Conservation (phyloP, 768 basidiomycete species). For the Stropharia rugosoannulata region DNA sequence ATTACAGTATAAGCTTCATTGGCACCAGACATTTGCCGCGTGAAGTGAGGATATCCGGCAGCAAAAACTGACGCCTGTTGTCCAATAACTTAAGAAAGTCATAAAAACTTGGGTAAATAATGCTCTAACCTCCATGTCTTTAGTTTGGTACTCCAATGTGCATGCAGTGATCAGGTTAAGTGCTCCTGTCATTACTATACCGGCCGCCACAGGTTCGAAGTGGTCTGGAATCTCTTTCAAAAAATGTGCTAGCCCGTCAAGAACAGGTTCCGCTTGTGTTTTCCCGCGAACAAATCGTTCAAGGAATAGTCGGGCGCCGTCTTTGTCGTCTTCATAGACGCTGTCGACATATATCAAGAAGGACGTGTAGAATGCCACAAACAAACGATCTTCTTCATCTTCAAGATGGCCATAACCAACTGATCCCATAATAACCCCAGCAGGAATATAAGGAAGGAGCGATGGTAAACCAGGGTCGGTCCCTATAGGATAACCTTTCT, state of each 20-base stretch:
- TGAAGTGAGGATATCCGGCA: conserved; percentile 18
- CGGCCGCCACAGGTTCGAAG: not conserved
- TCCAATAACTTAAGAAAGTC: not conserved
- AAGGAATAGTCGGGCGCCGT: not conserved
- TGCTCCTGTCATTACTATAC: not conserved
- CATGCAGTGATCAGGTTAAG: conserved; percentile 13
- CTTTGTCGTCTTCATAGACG: not conserved
- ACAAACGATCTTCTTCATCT: not conserved
- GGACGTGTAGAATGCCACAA: not conserved
- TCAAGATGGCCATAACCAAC: not conserved
- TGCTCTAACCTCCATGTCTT: conserved; percentile 5
- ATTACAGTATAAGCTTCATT: conserved; percentile 32
- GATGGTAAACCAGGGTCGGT: not conserved
- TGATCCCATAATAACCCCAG: not conserved
- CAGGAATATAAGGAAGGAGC: not conserved
- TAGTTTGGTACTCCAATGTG: conserved; percentile 11
- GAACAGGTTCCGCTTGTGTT: not conserved
- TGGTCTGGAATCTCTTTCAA: not conserved
- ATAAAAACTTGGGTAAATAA: not conserved
- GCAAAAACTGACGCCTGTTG: conserved; percentile 12
- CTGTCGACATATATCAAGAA: not conserved
- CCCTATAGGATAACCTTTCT: not conserved
- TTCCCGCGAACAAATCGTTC: not conserved
- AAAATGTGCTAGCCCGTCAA: not conserved
- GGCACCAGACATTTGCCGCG: conserved; percentile 28